Conservation (phyloP, 2,329 filamentous ascomycete species). For the Fusarium bactridioides region DNA sequence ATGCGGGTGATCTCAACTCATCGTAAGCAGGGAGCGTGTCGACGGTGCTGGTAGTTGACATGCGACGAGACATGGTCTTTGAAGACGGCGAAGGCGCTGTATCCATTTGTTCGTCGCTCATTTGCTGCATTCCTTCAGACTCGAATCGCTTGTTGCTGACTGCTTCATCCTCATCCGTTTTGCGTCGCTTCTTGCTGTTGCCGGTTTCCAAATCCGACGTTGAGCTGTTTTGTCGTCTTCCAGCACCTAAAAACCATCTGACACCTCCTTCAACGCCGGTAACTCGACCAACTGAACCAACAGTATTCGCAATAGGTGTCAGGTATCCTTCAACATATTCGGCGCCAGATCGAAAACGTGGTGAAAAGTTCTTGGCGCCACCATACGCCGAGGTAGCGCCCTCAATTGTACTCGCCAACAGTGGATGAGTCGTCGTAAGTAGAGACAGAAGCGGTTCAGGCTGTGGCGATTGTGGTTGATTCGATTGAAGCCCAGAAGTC, state of each 20-base stretch:
- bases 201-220: slow-evolving; percentile 57
- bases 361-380: slow-evolving; percentile 88
- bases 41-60: slow-evolving; percentile 71
- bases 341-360: slow-evolving; percentile 85
- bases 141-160: slow-evolving; percentile 43
- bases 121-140: slow-evolving; percentile 41
- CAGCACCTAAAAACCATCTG: slow-evolving; percentile 78
- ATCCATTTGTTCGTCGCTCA: slow-evolving; percentile 32
- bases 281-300: slow-evolving; percentile 81
- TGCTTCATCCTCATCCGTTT: slow-evolving; percentile 54
- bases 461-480: slow-evolving; percentile 55
- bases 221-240: slow-evolving; percentile 59
- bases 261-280: slow-evolving; percentile 90
- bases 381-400: slow-evolving; percentile 86
- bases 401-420: slow-evolving; percentile 85
- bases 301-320: slow-evolving; percentile 84
- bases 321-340: slow-evolving; percentile 91
- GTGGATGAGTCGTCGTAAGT: slow-evolving; percentile 85
- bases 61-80: slow-evolving; percentile 55
- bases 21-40: slow-evolving; percentile 88
- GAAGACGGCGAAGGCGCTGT: slow-evolving; percentile 42
- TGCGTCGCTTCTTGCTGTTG: slow-evolving; percentile 64
- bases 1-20: slow-evolving; percentile 76
- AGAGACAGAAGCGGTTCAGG: slow-evolving; percentile 85
- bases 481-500: slow-evolving; percentile 43